Evolutionary conservation across 2,329 filamentous ascomycete species (phyloP).

Genomic region (Aureobasidium musti): DNA sequence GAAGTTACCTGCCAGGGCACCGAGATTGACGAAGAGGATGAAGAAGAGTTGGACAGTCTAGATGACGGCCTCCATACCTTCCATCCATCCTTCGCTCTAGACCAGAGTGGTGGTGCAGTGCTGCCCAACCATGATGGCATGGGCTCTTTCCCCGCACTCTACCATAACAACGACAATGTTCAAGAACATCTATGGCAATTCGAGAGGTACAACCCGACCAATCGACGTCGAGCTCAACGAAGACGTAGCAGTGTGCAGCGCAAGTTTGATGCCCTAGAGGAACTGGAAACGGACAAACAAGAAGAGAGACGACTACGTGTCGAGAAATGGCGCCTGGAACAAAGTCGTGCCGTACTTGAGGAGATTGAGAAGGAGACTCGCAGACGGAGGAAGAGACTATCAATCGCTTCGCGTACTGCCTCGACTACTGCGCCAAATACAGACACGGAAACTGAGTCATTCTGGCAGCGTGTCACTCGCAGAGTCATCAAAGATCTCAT

Average conservation of each 20-base stretch:
- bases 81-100: slow-evolving; percentile 58
- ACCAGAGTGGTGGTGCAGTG: slow-evolving; percentile 65
- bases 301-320: slow-evolving; percentile 79
- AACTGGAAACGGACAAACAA: slow-evolving; percentile 60
- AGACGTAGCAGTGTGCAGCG: slow-evolving; percentile 60
- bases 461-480: slow-evolving; percentile 79
- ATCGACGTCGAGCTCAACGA: slow-evolving; percentile 58
- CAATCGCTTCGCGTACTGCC: slow-evolving; percentile 46
- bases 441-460: slow-evolving; percentile 60
- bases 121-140: slow-evolving; percentile 92
- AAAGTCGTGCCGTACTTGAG: slow-evolving; percentile 80
- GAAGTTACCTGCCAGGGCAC: slow-evolving; percentile 48
- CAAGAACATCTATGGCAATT: slow-evolving; percentile 90
- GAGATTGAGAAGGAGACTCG: slow-evolving; percentile 87
- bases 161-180: slow-evolving; percentile 58
- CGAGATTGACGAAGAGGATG: slow-evolving; percentile 60
- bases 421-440: slow-evolving; percentile 38
- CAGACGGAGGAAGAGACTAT: slow-evolving; percentile 61
- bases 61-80: slow-evolving; percentile 92
- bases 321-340: slow-evolving; percentile 88
- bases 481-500: slow-evolving; percentile 87
- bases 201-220: slow-evolving; percentile 74
- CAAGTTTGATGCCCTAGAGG: slow-evolving; percentile 56
- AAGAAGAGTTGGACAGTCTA: slow-evolving; percentile 84
- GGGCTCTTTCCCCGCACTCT: slow-evolving; percentile 67